Base-by-base conservation (phyloP, 2,329 filamentous ascomycete genomes). In the Fusarium sp. region DNA sequence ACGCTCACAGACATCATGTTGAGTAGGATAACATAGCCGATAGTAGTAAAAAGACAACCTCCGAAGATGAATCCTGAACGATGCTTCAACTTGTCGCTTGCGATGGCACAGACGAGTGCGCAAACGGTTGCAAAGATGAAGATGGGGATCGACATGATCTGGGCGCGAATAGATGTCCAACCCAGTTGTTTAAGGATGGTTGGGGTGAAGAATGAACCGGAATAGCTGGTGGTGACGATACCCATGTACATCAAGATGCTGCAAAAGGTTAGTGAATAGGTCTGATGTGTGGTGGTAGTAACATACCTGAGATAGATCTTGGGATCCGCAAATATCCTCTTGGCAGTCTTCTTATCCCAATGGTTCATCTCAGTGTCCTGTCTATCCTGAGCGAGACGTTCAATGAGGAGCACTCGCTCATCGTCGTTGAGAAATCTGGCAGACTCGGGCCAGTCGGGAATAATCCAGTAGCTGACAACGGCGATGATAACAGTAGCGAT, bases 21-120 rank as follows among this genome's bases (percentile, higher is more conserved):
- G 3, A 72, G 70, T 3, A 72, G 70, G 1, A 72, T 64, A 3
- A 59, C 20, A 4, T 72, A 72, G 3, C 70, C 70, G 0, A 72
- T 16, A 0, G 37, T 73, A 0, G 70, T 29, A 22, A 72, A 40
- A 0, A 63, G 14, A n/a, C 69, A 61, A 1, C 70, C 70, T 0
- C 40, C 5, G 9, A 72, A 52, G 7, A 71, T 72, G 20, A 72
- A 72, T 2, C 57, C 29, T 8, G 54, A 72, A 22, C 70, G 57
- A 16, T 73, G 60, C 29, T 52, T 62, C 20, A 62, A 13, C 29
- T 57, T 57, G 52, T 57, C 52, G 52, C 52, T 57, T 11, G 52
- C 45, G 16, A 35, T 62, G 11, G 31, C 29, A 50, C 16, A 52
- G 0, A 50, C 38, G 40, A 35, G 60, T 20, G 38, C 42, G 9